These are phyloP conservation scores for Fusarium luffae DNA, from an alignment of 2,329 filamentous ascomycete genomes.

Conservation along the genomic window DNA sequence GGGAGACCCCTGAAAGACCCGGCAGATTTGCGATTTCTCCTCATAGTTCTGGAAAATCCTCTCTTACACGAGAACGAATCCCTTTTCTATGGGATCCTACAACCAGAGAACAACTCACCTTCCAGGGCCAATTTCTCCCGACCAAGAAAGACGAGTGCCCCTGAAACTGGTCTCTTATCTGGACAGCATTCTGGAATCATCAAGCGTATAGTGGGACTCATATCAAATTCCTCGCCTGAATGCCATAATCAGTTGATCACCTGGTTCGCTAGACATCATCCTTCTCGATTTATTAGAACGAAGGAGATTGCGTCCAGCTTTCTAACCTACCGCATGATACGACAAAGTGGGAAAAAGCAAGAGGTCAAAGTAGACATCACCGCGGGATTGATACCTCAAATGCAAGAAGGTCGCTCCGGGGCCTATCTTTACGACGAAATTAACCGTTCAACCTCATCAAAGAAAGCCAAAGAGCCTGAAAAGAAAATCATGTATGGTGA, in stretches of 20 bases:
- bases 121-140: conserved; percentile 26
- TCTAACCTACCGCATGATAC: conserved; percentile 80
- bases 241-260: conserved; percentile 81
- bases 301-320: conserved; percentile 84
- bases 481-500: conserved; percentile 75
- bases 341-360: conserved; percentile 75
- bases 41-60: conserved; percentile 84
- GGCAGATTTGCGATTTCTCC: conserved; percentile 78
- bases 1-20: conserved; percentile 74
- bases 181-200: conserved; percentile 85
- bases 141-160: conserved; percentile 25
- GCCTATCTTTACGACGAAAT: conserved; percentile 84
- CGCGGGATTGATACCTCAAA: conserved; percentile 76
- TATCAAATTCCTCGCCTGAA: conserved; percentile 78
- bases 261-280: conserved; percentile 80
- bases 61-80: conserved; percentile 66
- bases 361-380: conserved; percentile 69
- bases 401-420: conserved; percentile 73
- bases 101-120: conserved; percentile 42
- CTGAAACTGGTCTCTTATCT: conserved; percentile 58
- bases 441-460: conserved; percentile 62
- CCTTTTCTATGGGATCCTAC: conserved; percentile 55
- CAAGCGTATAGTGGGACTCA: conserved; percentile 83
- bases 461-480: conserved; percentile 65
- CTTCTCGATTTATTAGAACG: conserved; percentile 73